Conservation (phyloP, 177 flowering plant genomes). For the Vitis hybrid region DNA sequence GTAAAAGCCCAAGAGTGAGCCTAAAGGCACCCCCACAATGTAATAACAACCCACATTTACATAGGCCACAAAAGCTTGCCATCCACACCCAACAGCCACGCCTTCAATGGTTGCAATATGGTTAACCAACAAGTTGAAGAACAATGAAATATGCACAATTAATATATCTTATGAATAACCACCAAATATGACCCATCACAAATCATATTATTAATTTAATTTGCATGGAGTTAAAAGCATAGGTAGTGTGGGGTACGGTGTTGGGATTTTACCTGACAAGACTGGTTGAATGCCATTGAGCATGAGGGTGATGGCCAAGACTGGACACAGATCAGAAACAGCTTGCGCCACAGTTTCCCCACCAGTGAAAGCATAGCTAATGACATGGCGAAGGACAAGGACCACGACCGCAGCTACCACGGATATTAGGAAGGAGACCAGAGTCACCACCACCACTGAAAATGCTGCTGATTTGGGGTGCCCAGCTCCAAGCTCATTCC, state of each 20-base stretch:
- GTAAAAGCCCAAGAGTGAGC: too few species aligned
- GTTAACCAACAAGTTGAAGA: too few species aligned
- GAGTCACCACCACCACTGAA: slow-evolving; percentile 24
- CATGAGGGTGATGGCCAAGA: slow-evolving; percentile 24
- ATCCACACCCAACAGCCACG: too few species aligned
- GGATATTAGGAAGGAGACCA: slow-evolving; percentile 16
- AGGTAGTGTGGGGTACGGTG: too few species aligned
- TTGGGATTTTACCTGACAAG: slow-evolving; percentile 20
- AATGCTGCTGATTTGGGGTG: slow-evolving; percentile 35
- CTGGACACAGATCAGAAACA: slow-evolving; percentile 28
- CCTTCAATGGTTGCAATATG: too few species aligned
- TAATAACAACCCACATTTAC: too few species aligned
- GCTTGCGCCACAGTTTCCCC: slow-evolving; percentile 32
- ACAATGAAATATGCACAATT: too few species aligned
- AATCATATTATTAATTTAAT: background rate
- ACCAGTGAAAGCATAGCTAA: slow-evolving; percentile 34
- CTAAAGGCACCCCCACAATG: too few species aligned
- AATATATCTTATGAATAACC: too few species aligned
- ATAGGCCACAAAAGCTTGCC: too few species aligned
- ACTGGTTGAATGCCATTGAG: slow-evolving; percentile 37
- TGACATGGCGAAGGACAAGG: slow-evolving; percentile 21
- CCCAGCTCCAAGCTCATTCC: slow-evolving; percentile 35
- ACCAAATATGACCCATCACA: background rate
- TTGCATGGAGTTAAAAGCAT: background rate
- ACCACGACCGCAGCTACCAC: slow-evolving; percentile 13